Evolutionary conservation across 75 land plant genomes (phyloP).

Genomic region (Pseudotsuga menziesii): DNA sequence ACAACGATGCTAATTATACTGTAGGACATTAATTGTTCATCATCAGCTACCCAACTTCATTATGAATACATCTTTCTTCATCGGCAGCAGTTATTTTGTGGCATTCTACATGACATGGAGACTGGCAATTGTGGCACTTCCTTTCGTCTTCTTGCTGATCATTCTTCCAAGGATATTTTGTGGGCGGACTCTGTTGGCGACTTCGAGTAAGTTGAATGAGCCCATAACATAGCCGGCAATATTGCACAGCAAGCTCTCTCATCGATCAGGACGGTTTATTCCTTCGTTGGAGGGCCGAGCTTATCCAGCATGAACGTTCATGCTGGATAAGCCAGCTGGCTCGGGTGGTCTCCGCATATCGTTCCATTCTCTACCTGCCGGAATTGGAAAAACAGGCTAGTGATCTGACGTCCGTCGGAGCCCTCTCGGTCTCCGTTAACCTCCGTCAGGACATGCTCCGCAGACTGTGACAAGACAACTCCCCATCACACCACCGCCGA

Average conservation of each 20-base stretch:
- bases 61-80: constrained; percentile 18
- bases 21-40: neutral
- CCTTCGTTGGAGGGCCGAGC: constrained; percentile 32
- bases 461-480: too few relatives aligned
- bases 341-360: too few relatives aligned
- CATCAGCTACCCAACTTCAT: constrained; percentile 28
- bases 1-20: neutral
- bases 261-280: constrained; percentile 30
- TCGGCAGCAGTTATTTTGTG: constrained; percentile 20
- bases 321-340: too few relatives aligned
- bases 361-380: too few relatives aligned
- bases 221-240: constrained; percentile 11
- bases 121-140: constrained; percentile 20
- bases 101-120: constrained; percentile 21
- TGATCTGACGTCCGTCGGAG: too few relatives aligned
- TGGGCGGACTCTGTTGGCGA: constrained; percentile 8
- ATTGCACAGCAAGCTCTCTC: constrained; percentile 26
- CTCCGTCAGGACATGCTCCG: too few relatives aligned
- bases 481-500: too few relatives aligned
- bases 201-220: constrained; percentile 9
- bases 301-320: too few relatives aligned
- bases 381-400: too few relatives aligned
- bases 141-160: constrained; percentile 20
- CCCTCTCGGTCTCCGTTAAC: too few relatives aligned
- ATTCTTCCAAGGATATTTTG: constrained; percentile 20